These are phyloP conservation scores for Leptomonas pyrrhocoris DNA, from an alignment of 208 protist species.

Conservation along the genomic window DNA sequence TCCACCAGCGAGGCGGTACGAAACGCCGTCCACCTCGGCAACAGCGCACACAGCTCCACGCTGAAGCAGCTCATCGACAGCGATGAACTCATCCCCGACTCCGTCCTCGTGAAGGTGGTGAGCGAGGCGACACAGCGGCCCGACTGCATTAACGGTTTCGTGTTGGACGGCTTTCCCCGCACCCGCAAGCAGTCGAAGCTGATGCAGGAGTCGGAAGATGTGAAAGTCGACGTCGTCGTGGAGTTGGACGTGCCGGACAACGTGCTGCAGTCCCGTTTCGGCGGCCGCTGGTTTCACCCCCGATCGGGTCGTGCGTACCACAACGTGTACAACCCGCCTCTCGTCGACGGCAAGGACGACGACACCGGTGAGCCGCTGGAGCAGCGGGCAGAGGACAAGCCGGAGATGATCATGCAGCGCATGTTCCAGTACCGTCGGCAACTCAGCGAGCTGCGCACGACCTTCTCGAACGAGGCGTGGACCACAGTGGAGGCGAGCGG, in stretches of 20 bases:
- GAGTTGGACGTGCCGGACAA: conserved; percentile 76
- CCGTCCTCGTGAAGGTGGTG: conserved; percentile 68
- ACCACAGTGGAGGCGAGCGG: conserved; percentile 65
- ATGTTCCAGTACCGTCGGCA: conserved; percentile 78
- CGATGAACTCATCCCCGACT: conserved; percentile 69
- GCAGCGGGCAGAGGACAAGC: conserved; percentile 89
- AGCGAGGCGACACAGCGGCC: conserved; percentile 70
- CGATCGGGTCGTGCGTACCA: conserved; percentile 92
- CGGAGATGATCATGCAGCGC: conserved; percentile 80
- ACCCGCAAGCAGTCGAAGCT: conserved; percentile 73
- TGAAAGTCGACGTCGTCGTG: conserved; percentile 68
- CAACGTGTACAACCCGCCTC: conserved; percentile 90
- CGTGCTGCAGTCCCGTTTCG: conserved; percentile 76
- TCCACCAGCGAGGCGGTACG: conserved; percentile 71
- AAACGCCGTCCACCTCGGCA: conserved; percentile 68
- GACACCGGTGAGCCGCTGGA: conserved; percentile 90
- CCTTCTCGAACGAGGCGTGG: conserved; percentile 68
- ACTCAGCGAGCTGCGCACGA: conserved; percentile 72
- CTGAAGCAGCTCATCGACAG: conserved; percentile 70
- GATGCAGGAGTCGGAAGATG: conserved; percentile 50
- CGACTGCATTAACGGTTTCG: conserved; percentile 89
- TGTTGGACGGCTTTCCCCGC: conserved; percentile 90
- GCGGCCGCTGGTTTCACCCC: conserved; percentile 86
- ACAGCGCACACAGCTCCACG: conserved; percentile 47
- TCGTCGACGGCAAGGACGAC: conserved; percentile 86